Evolutionary conservation across 208 protist genomes (phyloP).

Genomic region (Wallacemonas sp.): DNA sequence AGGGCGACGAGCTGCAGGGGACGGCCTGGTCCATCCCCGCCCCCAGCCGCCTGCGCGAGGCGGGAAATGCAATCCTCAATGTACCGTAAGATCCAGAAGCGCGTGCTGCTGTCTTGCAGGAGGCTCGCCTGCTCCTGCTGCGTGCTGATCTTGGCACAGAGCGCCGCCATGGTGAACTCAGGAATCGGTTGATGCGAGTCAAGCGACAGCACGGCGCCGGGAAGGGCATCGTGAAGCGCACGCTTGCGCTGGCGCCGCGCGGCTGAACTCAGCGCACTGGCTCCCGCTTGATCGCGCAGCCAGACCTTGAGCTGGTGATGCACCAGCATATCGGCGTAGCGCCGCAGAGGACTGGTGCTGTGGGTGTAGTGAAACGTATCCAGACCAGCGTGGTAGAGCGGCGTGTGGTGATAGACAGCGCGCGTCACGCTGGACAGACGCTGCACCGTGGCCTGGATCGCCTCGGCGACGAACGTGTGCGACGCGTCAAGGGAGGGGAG

Average conservation of each 20-base stretch:
- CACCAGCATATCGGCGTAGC: conserved; percentile 91
- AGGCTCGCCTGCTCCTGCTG: conserved; percentile 80
- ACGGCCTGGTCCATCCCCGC: too few species aligned
- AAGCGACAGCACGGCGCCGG: neutral
- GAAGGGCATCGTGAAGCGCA: neutral
- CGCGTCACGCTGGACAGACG: conserved; percentile 78
- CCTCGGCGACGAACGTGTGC: conserved; percentile 69
- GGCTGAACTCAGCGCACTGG: neutral
- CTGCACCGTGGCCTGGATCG: conserved; percentile 64
- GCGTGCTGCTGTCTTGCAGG: conserved; percentile 82
- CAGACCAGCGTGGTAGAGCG: conserved; percentile 76
- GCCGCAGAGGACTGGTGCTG: conserved; percentile 85
- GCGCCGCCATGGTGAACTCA: conserved; percentile 80
- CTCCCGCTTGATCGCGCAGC: conserved; percentile 56
- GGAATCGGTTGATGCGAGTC: conserved; percentile 44
- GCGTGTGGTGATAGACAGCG: conserved; percentile 77
- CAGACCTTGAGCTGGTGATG: conserved; percentile 90
- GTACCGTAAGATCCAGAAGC: conserved; percentile 77
- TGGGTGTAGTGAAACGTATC: conserved; percentile 84
- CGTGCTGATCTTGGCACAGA: conserved; percentile 80
- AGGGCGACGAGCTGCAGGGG: conserved; percentile 55
- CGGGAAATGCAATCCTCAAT: conserved; percentile 40
- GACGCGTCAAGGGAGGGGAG: conserved; percentile 53
- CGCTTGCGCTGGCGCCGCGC: neutral
- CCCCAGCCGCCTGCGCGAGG: too few species aligned